Conservation (phyloP, 2,329 filamentous ascomycete genomes). For the Aspergillus sp. region DNA sequence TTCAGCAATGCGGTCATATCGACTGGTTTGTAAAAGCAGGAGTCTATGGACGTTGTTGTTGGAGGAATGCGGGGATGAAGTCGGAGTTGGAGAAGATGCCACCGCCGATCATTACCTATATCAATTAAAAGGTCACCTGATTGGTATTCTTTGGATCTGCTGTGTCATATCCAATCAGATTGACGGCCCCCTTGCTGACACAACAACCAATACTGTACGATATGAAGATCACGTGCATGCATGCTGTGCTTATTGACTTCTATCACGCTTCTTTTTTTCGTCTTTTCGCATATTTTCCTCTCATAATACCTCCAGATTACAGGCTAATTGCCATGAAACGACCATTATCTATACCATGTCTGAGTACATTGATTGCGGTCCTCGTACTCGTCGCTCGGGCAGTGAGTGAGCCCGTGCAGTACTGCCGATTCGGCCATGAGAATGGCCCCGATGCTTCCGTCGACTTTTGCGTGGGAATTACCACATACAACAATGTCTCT, state of each 20-base stretch:
- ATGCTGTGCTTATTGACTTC: background rate
- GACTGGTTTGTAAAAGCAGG: background rate
- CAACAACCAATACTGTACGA: background rate
- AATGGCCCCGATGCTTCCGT: background rate
- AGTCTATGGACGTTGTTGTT: background rate
- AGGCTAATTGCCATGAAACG: background rate
- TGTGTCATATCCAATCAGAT: background rate
- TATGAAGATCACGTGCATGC: background rate
- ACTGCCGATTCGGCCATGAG: slow-evolving; percentile 10
- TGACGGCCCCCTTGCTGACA: background rate
- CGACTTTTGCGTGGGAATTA: slow-evolving; percentile 12
- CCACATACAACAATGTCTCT: slow-evolving; percentile 9
- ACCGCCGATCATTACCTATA: background rate
- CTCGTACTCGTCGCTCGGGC: background rate
- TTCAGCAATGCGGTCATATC: slow-evolving; percentile 61
- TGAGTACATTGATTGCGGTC: background rate
- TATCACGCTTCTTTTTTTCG: background rate
- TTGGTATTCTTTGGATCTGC: background rate
- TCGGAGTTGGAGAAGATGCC: slow-evolving; percentile 4
- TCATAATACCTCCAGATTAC: background rate
- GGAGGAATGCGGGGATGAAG: background rate
- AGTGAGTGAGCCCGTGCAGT: slow-evolving; percentile 9
- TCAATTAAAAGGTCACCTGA: background rate
- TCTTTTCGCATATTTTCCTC: background rate
- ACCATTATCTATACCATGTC: background rate